Evolutionary conservation across 2,329 filamentous ascomycete species (phyloP), one percentile per base, ranked within the genome.

Genomic region (Aureobasidium sp.): DNA sequence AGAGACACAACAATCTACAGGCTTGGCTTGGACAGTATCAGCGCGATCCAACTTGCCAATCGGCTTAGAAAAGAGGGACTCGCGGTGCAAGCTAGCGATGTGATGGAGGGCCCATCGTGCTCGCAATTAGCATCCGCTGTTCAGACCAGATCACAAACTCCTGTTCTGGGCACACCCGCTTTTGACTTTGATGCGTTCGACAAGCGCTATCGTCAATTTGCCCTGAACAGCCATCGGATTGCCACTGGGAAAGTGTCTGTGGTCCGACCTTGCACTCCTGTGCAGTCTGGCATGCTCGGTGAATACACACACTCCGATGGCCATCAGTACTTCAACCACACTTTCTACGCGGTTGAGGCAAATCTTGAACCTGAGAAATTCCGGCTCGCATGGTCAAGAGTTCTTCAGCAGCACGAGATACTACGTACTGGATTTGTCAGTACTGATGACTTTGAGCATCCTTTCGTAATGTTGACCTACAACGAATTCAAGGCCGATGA

Each of bases 11-110:
- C 89, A 0, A 90, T 97, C 53, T 96, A 93, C 68, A 86, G 88
- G 63, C 82, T 96, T n/a, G 93, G 93, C 0, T 77, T 97, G 3
- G 92, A 97, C 73, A 97, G 92, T 71, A 94, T 97, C 69, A 92
- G 88, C 64, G 89, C 91, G 0, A 80, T 84, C 17, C 91, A 96
- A 69, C 79, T 96, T 11, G 89, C 91, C 0, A 81, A 84, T 1
- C 76, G 80, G 29, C 77, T 97, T 17, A 84, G 87, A 20, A 82
- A 79, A 42, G 69, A 80, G 20, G 86, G 85, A 0, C 76, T 85
- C 42, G 69, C 72, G 1, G 74, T 91, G 0, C 84, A 85, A 1
- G 86, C 89, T 0, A 82, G 85, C 1, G 89, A 96, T 71, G 85
- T 97, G 15, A 82, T 97, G 60, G 86, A 89, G 61, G 68, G 74